Base-by-base conservation (phyloP, 148 eudicot species). In the Silene latifolia region DNA sequence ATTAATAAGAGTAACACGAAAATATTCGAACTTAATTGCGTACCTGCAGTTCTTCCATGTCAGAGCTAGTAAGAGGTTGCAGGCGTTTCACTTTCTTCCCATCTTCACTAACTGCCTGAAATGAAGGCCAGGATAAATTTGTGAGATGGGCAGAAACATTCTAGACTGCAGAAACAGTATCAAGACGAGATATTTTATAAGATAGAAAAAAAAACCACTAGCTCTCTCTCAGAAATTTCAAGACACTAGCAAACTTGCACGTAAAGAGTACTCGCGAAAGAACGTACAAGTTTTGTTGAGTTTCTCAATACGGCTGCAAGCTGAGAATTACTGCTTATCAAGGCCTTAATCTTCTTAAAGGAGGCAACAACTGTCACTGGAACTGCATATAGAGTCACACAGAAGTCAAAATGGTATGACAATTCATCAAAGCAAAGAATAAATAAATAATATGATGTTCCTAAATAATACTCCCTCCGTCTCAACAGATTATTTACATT, bases 21-120 rank as follows among this genome's bases (percentile, higher is more conserved):
- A 63, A 58, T 66, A 63, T 59, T 44, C 65, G 73, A 78, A 20
- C 53, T 29, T 23, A 63, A 23, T 39, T 10, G 66, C 80, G 67
- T 88, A 95, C 99, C 81, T 90, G 97, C 77, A 95, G 78, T 81
- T 90, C 99, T 80, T 95, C 97, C 98, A 95, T 87, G 73, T 92
- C 93, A 39, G 83, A 78, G 74, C 82, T 83, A 80, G 97, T 80
- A 72, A 95, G 67, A n/a, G 93, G 98, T 79, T 87, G 82, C 72
- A 75, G 73, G 25, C 99, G 97, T 81, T 79, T 89, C 71, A 95
- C 97, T 81, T 92, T 95, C 82, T 89, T 92, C 70, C 98, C 98
- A 83, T 95, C 99, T 62, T 92, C 98, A 86, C 94, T 95, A 80
- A 95, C 98, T 75, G 86, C 91, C 99, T 95, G 80, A 21, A 54